Evolutionary conservation across 1,284 basidiomycete species (phyloP).

Genomic region (Earliella scabrosa): DNA sequence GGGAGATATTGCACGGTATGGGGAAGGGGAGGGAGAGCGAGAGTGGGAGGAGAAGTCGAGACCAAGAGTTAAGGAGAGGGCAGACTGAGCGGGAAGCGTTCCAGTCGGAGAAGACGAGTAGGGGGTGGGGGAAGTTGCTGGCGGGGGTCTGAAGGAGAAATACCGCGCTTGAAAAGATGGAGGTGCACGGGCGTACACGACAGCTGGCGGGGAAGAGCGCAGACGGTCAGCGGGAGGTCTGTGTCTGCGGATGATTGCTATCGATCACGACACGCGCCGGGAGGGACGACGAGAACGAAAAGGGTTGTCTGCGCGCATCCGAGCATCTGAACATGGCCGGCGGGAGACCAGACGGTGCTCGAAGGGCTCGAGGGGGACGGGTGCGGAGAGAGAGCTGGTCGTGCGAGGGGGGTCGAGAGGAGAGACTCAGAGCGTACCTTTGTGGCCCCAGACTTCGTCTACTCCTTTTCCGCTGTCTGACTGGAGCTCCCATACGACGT

Average conservation of each 20-base stretch:
- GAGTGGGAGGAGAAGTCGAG: conserved; percentile 51
- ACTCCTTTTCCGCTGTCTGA: conserved; percentile 48
- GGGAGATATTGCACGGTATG: conserved; percentile 44
- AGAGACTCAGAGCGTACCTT: conserved; percentile 59
- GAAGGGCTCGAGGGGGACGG: not conserved
- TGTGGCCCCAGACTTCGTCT: conserved; percentile 87
- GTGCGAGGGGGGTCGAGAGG: not conserved
- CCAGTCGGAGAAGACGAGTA: conserved; percentile 58
- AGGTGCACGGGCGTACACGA: conserved; percentile 93
- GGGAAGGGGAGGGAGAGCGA: conserved; percentile 59
- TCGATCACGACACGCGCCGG: conserved; percentile 2
- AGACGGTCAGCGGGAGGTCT: not conserved
- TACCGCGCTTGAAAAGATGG: conserved; percentile 85
- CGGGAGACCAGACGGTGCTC: not conserved
- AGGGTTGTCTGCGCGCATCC: not conserved
- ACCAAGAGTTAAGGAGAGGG: conserved; percentile 59
- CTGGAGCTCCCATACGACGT: conserved; percentile 86
- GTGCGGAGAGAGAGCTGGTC: not conserved
- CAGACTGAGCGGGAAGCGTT: conserved; percentile 59
- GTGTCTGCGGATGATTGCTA: not conserved
- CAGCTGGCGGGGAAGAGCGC: conserved; percentile 64
- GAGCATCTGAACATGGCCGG: not conserved
- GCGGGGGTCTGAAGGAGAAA: conserved; percentile 72
- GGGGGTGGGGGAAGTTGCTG: conserved; percentile 56
- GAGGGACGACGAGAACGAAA: not conserved